phyloP scores from a whole-genome alignment of 2,329 filamentous ascomycete genomes.

The Didymella pomorum region DNA sequence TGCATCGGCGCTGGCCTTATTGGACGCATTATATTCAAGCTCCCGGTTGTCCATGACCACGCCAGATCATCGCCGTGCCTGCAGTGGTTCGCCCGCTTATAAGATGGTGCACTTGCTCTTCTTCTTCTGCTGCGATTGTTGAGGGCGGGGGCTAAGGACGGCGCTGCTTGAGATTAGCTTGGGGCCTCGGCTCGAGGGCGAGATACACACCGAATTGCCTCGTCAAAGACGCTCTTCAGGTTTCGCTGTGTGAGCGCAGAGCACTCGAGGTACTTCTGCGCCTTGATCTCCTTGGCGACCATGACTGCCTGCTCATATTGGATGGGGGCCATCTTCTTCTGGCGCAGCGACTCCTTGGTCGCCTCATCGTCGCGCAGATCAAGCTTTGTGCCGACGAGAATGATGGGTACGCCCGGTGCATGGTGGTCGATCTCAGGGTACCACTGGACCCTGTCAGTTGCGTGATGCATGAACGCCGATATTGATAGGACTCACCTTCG shows the following conservation, averaged over 20 bases:
- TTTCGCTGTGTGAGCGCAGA: slow-evolving; percentile 96
- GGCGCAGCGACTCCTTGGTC: slow-evolving; percentile 81
- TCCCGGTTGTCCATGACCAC: slow-evolving; percentile 29
- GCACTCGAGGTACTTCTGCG: slow-evolving; percentile 97
- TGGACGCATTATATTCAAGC: slow-evolving; percentile 37
- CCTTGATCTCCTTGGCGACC: slow-evolving; percentile 92
- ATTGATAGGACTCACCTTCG: slow-evolving; percentile 72
- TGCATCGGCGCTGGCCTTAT: slow-evolving; percentile 14
- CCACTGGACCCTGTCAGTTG: slow-evolving; percentile 68
- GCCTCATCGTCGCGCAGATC: slow-evolving; percentile 89
- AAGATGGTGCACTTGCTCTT: slow-evolving; percentile 41
- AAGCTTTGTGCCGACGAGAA: slow-evolving; percentile 95
- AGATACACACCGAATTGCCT: slow-evolving; percentile 85
- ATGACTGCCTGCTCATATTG: slow-evolving; percentile 89
- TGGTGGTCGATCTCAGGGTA: slow-evolving; percentile 97
- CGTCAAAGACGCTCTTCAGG: slow-evolving; percentile 97
- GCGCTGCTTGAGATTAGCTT: slow-evolving; percentile 43
- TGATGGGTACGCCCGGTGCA: slow-evolving; percentile 93
- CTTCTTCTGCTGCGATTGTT: slow-evolving; percentile 36
- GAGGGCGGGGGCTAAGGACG: slow-evolving; percentile 52
- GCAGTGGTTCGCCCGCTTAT: slow-evolving; percentile 26
- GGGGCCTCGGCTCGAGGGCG: not conserved
- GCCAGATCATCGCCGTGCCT: slow-evolving; percentile 29
- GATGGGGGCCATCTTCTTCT: slow-evolving; percentile 97
- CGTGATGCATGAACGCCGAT: not conserved